Evolutionary conservation across 768 basidiomycete genomes (phyloP), one percentile per base, ranked within the genome.

Genomic region (Lactarius trivialis): DNA sequence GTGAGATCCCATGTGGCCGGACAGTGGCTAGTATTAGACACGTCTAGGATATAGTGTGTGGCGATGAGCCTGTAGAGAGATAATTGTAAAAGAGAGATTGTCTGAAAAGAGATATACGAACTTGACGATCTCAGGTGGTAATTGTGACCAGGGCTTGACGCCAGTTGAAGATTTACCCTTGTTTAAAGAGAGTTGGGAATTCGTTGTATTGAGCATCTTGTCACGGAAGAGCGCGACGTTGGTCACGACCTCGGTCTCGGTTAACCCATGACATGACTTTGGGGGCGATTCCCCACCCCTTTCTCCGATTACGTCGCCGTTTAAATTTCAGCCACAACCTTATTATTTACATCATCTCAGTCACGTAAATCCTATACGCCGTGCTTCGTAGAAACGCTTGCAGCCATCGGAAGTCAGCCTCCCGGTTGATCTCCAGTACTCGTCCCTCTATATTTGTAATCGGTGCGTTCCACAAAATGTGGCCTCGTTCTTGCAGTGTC

Each of bases 51-150:
- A 70, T 81, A 82, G 68, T 81, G 76, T 0, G 85, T 86, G 32
- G 81, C 78, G 70, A 86, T 83, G 56, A 79, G 76, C 67, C 84
- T 85, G 73, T 41, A 48, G 67, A 58, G 54, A 45, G 30, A 34
- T 48, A 28, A 36, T 68, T 49, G 58, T 55, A 15, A 45, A 32
- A 45, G 2, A 6, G 33, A 26, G 34, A 52, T 53, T n/a, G n/a
- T n/a, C n/a, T n/a, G n/a, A n/a, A 56, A 43, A 56, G 56, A 15
- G 48, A 26, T 17, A 11, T 15, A 63, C 55, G 36, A 28, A 82
- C 85, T 80, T 79, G 71, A 86, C 73, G 68, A 86, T 78, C 69
- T 86, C 85, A 56, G 77, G 76, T 0, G 84, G 84, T 24, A 85
- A 71, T 65, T 85, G 79, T n/a, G 77, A 77, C 84, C 84, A 85